Evolutionary conservation across 805 yeast species (phyloP).

Genomic region (Ogataea chonburiensis): DNA sequence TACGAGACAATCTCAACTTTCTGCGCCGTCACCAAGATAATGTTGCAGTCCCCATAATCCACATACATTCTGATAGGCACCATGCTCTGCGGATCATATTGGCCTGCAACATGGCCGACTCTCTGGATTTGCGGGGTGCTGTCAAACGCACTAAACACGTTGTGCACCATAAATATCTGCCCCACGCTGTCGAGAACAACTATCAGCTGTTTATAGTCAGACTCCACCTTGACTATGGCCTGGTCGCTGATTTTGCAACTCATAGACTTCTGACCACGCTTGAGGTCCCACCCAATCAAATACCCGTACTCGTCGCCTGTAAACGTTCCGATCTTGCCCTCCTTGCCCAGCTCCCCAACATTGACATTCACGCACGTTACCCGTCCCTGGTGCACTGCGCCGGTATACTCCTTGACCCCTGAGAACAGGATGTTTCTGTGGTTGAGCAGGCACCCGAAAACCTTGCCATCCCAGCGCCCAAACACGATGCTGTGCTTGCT

Average conservation of each 20-base stretch:
- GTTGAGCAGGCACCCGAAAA: slow-evolving; percentile 29
- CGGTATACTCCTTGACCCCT: slow-evolving; percentile 23
- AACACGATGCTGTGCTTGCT: slow-evolving; percentile 28
- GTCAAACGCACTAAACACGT: slow-evolving; percentile 25
- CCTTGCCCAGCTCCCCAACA: slow-evolving; percentile 23
- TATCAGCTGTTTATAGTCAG: slow-evolving; percentile 31
- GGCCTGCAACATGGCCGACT: slow-evolving; percentile 10
- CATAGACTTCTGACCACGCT: slow-evolving; percentile 16
- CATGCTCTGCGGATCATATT: slow-evolving; percentile 9
- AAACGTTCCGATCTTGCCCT: slow-evolving; percentile 31
- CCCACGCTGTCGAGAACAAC: slow-evolving; percentile 27
- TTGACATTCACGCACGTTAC: slow-evolving; percentile 26
- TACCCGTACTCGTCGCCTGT: slow-evolving; percentile 33
- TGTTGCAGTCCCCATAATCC: slow-evolving; percentile 34
- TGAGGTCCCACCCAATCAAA: slow-evolving; percentile 35
- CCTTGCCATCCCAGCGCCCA: slow-evolving; percentile 37
- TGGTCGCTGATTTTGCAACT: slow-evolving; percentile 14
- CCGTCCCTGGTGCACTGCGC: slow-evolving; percentile 22
- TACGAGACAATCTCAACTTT: slow-evolving; percentile 26
- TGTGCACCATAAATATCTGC: slow-evolving; percentile 23
- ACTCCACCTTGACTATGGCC: slow-evolving; percentile 26
- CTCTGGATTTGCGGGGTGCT: slow-evolving; percentile 6
- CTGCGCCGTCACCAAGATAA: slow-evolving; percentile 21
- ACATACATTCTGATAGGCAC: slow-evolving; percentile 23
- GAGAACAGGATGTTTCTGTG: slow-evolving; percentile 26